Evolutionary conservation across 768 basidiomycete genomes (phyloP).

Genomic region (Russula sp.): DNA sequence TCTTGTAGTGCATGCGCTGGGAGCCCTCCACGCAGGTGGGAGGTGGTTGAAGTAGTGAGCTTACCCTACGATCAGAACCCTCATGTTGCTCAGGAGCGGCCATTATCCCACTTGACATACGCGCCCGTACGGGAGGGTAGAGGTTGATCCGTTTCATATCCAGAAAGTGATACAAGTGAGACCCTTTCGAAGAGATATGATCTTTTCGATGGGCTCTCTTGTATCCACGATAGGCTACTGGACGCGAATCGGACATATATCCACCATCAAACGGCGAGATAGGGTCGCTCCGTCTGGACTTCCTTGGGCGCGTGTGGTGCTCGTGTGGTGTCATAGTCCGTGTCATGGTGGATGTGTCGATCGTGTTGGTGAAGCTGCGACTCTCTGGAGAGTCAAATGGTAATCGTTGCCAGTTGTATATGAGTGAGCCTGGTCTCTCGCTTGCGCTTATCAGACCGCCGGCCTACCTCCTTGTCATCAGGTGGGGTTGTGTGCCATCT

Average conservation of each 20-base stretch:
- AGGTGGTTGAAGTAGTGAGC: not conserved
- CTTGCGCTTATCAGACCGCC: conserved; percentile 8
- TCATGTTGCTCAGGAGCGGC: not conserved
- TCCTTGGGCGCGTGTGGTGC: not conserved
- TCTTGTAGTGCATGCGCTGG: not conserved
- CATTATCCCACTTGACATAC: not conserved
- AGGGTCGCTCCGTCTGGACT: conserved; percentile 1
- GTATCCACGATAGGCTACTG: not conserved
- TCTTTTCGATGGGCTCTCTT: not conserved
- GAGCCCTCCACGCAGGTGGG: not conserved
- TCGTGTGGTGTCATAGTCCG: not conserved
- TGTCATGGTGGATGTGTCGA: not conserved
- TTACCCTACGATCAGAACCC: not conserved
- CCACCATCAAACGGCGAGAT: not conserved
- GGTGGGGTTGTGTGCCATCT: not conserved
- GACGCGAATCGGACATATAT: conserved; percentile 8
- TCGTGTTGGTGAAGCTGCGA: not conserved
- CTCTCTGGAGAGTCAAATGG: not conserved
- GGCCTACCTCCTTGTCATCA: not conserved
- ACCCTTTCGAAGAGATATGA: not conserved
- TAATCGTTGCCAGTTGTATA: not conserved
- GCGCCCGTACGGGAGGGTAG: not conserved
- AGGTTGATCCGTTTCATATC: conserved; percentile 10
- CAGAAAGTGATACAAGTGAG: not conserved
- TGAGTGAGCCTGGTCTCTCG: conserved; percentile 1